Conservation (phyloP, 192 early-diverging fungal genomes). For the Helicostylum pulchrum region DNA sequence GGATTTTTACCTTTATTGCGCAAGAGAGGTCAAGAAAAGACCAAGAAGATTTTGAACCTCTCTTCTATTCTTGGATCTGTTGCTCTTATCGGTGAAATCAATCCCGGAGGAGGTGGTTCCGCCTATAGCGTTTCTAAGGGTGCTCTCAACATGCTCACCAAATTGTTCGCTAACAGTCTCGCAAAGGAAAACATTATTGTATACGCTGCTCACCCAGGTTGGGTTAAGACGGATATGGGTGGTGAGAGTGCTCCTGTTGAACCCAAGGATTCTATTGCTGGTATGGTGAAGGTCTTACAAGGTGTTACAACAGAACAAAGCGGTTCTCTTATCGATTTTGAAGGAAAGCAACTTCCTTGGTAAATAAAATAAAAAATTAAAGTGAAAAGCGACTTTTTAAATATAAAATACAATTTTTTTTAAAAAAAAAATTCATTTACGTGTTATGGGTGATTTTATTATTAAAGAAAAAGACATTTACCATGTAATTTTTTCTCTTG, state of each 20-base stretch:
- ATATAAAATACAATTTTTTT: too few species aligned
- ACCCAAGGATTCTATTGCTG: not conserved
- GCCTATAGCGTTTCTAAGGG: conserved; percentile 28
- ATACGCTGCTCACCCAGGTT: conserved; percentile 22
- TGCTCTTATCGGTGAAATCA: not conserved
- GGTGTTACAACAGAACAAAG: conserved; percentile 1
- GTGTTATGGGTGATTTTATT: too few species aligned
- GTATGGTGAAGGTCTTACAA: conserved; percentile 3
- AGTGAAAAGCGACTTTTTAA: too few species aligned
- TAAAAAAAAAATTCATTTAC: too few species aligned
- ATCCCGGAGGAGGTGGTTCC: not conserved
- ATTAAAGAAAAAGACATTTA: not conserved
- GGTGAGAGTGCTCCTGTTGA: not conserved
- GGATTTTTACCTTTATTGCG: conserved; percentile 15
- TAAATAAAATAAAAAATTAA: not conserved
- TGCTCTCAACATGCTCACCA: conserved; percentile 26
- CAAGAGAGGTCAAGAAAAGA: conserved; percentile 14
- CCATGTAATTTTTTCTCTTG: conserved; percentile 17
- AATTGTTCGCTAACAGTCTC: not conserved
- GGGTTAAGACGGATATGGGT: conserved; percentile 28
- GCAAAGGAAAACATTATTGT: conserved; percentile 11
- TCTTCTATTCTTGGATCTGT: conserved; percentile 30
- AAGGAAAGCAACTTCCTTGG: conserved; percentile 21
- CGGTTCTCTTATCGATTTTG: conserved; percentile 12
- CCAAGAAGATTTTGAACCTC: conserved; percentile 29